Conservation (phyloP, 257 asterid species). For the Dorcoceras hygrometricum region DNA sequence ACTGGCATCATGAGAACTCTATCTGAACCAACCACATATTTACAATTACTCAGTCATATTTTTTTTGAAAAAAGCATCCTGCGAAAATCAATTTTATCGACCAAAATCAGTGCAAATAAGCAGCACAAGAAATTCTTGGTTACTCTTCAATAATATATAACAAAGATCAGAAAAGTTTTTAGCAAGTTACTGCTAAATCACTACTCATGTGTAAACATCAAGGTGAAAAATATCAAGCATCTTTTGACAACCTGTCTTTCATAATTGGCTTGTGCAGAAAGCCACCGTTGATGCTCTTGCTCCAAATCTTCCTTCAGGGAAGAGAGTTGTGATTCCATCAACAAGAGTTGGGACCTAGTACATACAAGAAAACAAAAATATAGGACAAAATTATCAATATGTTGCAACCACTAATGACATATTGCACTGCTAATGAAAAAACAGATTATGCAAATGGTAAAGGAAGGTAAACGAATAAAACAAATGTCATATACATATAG, state of each 20-base stretch:
- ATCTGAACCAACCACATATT: background rate
- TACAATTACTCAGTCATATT: no score
- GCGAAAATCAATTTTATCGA: background rate
- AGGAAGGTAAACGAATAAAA: background rate
- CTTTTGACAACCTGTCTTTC: constrained; percentile 70
- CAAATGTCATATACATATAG: no score
- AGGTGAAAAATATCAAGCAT: background rate
- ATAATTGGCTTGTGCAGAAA: constrained; percentile 76
- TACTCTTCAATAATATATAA: no score
- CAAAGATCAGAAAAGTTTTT: background rate
- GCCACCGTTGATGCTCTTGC: constrained; percentile 73
- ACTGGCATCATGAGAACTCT: background rate
- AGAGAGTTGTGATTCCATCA: constrained; percentile 59
- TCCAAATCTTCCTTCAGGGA: constrained; percentile 75
- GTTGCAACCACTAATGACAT: background rate
- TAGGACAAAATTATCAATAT: background rate
- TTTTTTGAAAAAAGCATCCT: no score
- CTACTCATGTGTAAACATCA: constrained; percentile 14
- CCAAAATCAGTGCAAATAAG: background rate
- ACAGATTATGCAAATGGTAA: background rate
- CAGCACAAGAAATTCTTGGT: background rate
- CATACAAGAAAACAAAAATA: constrained; percentile 22
- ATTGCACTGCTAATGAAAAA: no score
- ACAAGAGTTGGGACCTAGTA: constrained; percentile 57
- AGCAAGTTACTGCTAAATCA: background rate